Evolutionary conservation across 805 yeast species (phyloP).

Genomic region (Cyberlindnera nakhonratchasimensis): DNA sequence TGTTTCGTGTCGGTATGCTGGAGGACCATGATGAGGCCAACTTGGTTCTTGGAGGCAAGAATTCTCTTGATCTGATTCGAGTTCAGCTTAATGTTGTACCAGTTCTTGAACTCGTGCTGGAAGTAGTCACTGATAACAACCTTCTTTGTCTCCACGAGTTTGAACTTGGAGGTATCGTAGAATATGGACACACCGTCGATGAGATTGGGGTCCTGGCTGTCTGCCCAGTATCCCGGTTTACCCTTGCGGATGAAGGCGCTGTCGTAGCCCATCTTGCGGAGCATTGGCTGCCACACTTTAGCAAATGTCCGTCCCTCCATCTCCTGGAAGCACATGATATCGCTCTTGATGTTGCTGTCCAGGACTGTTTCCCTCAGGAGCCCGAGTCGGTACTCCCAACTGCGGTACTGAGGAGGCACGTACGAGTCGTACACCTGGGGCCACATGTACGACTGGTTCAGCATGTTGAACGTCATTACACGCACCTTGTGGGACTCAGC

Average conservation of each 20-base stretch:
- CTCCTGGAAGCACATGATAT: slow-evolving; percentile 60
- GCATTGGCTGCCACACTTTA: slow-evolving; percentile 36
- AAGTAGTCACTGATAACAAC: slow-evolving; percentile 30
- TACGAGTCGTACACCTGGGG: slow-evolving; percentile 49
- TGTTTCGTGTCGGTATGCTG: slow-evolving; percentile 40
- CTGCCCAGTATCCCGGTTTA: slow-evolving; percentile 51
- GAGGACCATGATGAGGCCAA: slow-evolving; percentile 48
- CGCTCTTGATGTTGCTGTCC: slow-evolving; percentile 38
- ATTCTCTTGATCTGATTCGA: slow-evolving; percentile 30
- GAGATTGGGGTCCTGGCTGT: slow-evolving; percentile 32
- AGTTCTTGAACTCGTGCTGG: slow-evolving; percentile 11
- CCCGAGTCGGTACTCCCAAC: slow-evolving; percentile 47
- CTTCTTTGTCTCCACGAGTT: slow-evolving; percentile 33
- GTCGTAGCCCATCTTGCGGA: slow-evolving; percentile 37
- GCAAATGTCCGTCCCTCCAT: slow-evolving; percentile 42
- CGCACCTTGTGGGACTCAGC: slow-evolving; percentile 21
- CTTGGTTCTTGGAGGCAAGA: slow-evolving; percentile 49
- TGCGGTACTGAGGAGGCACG: slow-evolving; percentile 42
- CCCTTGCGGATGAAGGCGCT: slow-evolving; percentile 48
- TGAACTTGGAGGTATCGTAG: slow-evolving; percentile 46
- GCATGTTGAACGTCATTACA: slow-evolving; percentile 42
- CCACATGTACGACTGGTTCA: slow-evolving; percentile 60
- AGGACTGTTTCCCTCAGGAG: slow-evolving; percentile 36
- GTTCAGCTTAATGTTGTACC: slow-evolving; percentile 15
- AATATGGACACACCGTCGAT: slow-evolving; percentile 63